Evolutionary conservation across 2,329 filamentous ascomycete species (phyloP).

Genomic region (Alternaria consortialis): DNA sequence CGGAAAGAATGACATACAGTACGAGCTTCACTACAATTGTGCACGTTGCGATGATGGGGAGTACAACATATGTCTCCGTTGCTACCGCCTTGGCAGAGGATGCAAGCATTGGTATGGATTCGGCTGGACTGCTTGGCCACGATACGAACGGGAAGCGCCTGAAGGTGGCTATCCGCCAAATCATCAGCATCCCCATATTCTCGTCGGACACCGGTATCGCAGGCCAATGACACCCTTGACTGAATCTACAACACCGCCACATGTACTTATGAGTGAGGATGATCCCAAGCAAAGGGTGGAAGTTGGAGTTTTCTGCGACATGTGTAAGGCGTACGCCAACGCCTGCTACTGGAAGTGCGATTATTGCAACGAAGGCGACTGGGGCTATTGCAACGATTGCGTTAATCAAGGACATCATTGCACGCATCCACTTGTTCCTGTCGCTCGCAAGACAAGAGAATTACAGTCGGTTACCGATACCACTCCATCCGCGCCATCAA

Average conservation of each 20-base stretch:
- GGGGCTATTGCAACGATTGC: slow-evolving; percentile 91
- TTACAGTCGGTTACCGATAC: slow-evolving; percentile 10
- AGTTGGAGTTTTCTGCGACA: slow-evolving; percentile 84
- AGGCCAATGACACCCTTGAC: slow-evolving; percentile 37
- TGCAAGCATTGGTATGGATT: slow-evolving; percentile 92
- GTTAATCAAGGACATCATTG: slow-evolving; percentile 85
- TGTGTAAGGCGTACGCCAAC: slow-evolving; percentile 77
- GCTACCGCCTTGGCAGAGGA: slow-evolving; percentile 79
- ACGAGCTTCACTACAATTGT: slow-evolving; percentile 88
- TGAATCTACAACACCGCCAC: slow-evolving; percentile 32
- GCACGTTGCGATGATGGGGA: slow-evolving; percentile 71
- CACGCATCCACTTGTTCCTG: slow-evolving; percentile 80
- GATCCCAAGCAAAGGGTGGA: slow-evolving; percentile 74
- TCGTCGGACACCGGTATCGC: slow-evolving; percentile 59
- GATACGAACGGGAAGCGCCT: slow-evolving; percentile 64
- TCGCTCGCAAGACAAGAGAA: slow-evolving; percentile 66
- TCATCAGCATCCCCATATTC: slow-evolving; percentile 61
- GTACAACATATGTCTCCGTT: slow-evolving; percentile 82
- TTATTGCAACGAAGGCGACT: slow-evolving; percentile 88
- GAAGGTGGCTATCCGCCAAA: slow-evolving; percentile 52
- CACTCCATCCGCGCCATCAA: slow-evolving; percentile 24
- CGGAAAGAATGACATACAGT: slow-evolving; percentile 76
- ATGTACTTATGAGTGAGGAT: slow-evolving; percentile 64
- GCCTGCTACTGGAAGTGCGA: slow-evolving; percentile 91
- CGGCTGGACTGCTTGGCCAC: slow-evolving; percentile 73